Evolutionary conservation across 2,329 filamentous ascomycete genomes (phyloP).

Genomic region (Monosporascus ibericus): DNA sequence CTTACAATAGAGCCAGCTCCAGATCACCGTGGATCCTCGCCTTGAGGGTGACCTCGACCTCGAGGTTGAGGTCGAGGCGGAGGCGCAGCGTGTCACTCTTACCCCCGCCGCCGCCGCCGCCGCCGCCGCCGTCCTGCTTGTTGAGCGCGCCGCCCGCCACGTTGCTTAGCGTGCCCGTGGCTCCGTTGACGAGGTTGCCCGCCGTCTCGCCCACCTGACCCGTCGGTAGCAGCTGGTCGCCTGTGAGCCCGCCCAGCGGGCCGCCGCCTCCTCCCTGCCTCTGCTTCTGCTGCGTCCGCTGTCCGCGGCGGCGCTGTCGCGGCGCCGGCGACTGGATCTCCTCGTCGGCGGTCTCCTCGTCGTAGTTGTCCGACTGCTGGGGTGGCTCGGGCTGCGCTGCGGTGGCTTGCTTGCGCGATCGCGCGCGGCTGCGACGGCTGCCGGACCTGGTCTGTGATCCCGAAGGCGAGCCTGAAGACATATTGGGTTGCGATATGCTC

Average conservation of each 20-base stretch:
- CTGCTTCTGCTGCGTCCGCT: slow-evolving; percentile 14
- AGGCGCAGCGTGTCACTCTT: slow-evolving; percentile 62
- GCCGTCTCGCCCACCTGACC: slow-evolving; percentile 24
- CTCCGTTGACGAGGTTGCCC: slow-evolving; percentile 21
- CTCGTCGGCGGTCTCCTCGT: slow-evolving; percentile 18
- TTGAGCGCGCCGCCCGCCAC: slow-evolving; percentile 19
- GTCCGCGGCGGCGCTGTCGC: slow-evolving; percentile 14
- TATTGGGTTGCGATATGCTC: slow-evolving; percentile 3
- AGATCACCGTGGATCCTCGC: slow-evolving; percentile 81
- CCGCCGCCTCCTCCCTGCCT: slow-evolving; percentile 13
- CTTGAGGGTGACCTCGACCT: slow-evolving; percentile 81
- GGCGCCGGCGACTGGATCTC: slow-evolving; percentile 20
- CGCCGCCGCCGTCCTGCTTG: slow-evolving; percentile 14
- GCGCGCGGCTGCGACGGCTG: slow-evolving; percentile 20
- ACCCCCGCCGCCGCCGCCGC: slow-evolving; percentile 35
- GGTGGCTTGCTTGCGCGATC: slow-evolving; percentile 16
- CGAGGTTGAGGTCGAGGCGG: slow-evolving; percentile 72
- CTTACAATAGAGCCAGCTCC: slow-evolving; percentile 62
- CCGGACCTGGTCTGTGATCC: slow-evolving; percentile 11
- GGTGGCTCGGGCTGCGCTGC: slow-evolving; percentile 15
- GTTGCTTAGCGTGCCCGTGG: slow-evolving; percentile 19
- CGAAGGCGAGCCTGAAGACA: slow-evolving; percentile 21
- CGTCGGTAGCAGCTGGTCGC: slow-evolving; percentile 21
- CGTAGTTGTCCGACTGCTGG: slow-evolving; percentile 13
- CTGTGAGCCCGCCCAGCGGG: slow-evolving; percentile 13